A percentile compares a stretch with the other conserved stretches of the same genome.
Conservation (phyloP, 179 eudicot species). For the Corrigiola litoralis region DNA sequence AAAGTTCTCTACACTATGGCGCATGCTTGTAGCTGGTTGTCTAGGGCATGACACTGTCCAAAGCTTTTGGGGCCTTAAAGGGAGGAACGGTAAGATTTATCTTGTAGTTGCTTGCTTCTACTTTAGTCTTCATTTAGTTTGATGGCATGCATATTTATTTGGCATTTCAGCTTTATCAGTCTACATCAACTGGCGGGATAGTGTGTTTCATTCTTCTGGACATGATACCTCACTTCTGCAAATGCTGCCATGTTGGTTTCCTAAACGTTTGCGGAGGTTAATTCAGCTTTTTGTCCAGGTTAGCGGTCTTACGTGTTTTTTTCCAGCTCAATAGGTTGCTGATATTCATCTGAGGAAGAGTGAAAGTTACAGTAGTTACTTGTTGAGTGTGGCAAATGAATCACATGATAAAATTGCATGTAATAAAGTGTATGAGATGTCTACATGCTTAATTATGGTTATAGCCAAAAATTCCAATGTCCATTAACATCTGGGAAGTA, state of each 20-base stretch:
- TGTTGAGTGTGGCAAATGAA: not conserved
- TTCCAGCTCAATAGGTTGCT: not conserved
- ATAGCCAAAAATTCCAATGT: no score
- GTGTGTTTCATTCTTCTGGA: slow-evolving; percentile 75
- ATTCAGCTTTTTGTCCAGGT: slow-evolving; percentile 97
- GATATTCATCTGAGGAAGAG: not conserved
- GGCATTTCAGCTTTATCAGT: slow-evolving; percentile 65
- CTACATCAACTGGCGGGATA: slow-evolving; percentile 86
- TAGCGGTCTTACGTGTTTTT: slow-evolving; percentile 13
- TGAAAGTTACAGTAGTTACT: slow-evolving; percentile 3
- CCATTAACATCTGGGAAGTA: no score
- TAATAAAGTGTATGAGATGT: not conserved
- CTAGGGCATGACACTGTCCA: slow-evolving; percentile 67
- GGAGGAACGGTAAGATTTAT: slow-evolving; percentile 45
- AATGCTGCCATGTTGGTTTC: slow-evolving; percentile 96
- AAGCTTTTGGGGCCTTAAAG: slow-evolving; percentile 45
- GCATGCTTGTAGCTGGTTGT: slow-evolving; percentile 70
- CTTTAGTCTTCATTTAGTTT: not conserved
- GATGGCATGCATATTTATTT: slow-evolving; percentile 26
- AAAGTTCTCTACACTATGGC: slow-evolving; percentile 88
- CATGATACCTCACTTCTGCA: slow-evolving; percentile 85
- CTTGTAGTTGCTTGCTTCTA: slow-evolving; percentile 18
- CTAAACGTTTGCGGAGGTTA: slow-evolving; percentile 73
- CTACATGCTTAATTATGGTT: slow-evolving; percentile 17
- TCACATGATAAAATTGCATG: not conserved